These are phyloP conservation scores for Geotrichum phurueaensis DNA, from an alignment of 1,139 yeast genomes.

Conservation along the genomic window DNA sequence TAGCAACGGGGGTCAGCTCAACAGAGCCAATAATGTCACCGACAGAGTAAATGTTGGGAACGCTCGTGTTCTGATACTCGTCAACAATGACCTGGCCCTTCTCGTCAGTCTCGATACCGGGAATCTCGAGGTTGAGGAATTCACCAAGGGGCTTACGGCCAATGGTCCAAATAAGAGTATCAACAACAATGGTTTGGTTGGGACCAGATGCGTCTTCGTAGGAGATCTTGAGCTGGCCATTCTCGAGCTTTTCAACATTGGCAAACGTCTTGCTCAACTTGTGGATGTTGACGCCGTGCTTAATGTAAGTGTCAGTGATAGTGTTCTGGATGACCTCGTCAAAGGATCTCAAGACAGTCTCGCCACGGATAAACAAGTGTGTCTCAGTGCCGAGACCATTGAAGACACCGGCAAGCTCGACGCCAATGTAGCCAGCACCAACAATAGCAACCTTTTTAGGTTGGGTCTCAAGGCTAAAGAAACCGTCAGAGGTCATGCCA, in stretches of 20 bases:
- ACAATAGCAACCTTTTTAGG: slow-evolving; percentile 91
- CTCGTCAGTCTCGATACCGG: slow-evolving; percentile 60
- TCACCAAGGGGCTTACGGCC: slow-evolving; percentile 79
- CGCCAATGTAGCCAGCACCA: slow-evolving; percentile 97
- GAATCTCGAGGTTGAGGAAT: slow-evolving; percentile 61
- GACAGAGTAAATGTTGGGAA: slow-evolving; percentile 68
- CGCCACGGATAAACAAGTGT: slow-evolving; percentile 83
- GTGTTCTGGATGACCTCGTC: slow-evolving; percentile 76
- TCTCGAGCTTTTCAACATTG: slow-evolving; percentile 52
- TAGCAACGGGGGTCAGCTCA: slow-evolving; percentile 96
- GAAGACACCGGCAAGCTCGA: slow-evolving; percentile 92
- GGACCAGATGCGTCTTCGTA: slow-evolving; percentile 44
- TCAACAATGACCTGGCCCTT: slow-evolving; percentile 63
- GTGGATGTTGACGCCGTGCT: slow-evolving; percentile 75
- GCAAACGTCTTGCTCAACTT: slow-evolving; percentile 53
- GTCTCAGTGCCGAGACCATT: slow-evolving; percentile 83
- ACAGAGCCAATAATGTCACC: slow-evolving; percentile 88
- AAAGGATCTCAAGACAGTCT: slow-evolving; percentile 79
- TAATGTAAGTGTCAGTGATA: slow-evolving; percentile 69
- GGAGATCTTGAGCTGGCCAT: slow-evolving; percentile 58
- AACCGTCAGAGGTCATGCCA: slow-evolving; percentile 89
- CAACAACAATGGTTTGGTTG: slow-evolving; percentile 54
- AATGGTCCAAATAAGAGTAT: slow-evolving; percentile 82
- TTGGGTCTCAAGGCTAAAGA: slow-evolving; percentile 70
- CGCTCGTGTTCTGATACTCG: slow-evolving; percentile 78